Evolutionary conservation across 305 asterid species (phyloP).

Genomic region (Fraxinus albicans): DNA sequence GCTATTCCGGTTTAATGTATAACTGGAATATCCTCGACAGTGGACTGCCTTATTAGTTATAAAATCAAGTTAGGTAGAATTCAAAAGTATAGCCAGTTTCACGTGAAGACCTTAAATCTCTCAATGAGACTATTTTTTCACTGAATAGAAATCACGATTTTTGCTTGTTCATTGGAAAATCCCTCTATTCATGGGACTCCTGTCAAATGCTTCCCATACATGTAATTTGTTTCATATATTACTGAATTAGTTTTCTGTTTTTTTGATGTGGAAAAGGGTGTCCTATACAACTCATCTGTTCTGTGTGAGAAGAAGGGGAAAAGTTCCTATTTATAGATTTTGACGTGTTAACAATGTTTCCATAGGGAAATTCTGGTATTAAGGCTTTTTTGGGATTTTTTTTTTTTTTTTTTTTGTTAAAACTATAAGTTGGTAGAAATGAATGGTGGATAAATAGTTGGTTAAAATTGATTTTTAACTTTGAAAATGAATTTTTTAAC

Average conservation of each 20-base stretch:
- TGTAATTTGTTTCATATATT: background rate
- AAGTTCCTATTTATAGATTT: background rate
- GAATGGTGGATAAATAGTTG: background rate
- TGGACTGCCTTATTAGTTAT: slow-evolving; percentile 1
- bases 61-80: slow-evolving; percentile 9
- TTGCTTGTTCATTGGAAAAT: background rate
- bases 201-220: background rate
- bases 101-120: slow-evolving; percentile 3
- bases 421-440: background rate
- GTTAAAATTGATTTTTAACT: background rate
- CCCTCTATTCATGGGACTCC: background rate
- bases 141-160: background rate
- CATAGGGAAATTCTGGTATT: background rate
- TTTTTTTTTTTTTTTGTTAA: too few relatives aligned
- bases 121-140: background rate
- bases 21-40: slow-evolving; percentile 22
- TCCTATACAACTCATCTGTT: background rate
- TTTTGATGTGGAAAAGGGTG: background rate
- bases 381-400: too few relatives aligned
- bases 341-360: background rate
- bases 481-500: too few relatives aligned
- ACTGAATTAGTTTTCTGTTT: background rate
- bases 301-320: background rate
- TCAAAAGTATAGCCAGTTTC: slow-evolving; percentile 7
- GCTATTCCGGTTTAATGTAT: slow-evolving; percentile 90